phyloP scores from a whole-genome alignment of 805 yeast species.

The Starmera amethionina region DNA sequence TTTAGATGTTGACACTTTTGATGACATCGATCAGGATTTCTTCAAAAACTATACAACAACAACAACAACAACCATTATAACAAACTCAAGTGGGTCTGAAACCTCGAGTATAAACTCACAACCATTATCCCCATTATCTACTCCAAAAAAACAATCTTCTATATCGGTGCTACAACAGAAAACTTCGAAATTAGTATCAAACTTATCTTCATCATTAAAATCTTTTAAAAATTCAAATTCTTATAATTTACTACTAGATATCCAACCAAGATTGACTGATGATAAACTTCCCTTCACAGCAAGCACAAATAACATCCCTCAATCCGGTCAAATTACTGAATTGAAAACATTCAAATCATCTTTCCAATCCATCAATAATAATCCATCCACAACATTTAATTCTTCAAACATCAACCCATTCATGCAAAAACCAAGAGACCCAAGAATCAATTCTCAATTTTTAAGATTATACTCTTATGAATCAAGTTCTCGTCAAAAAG shows the following conservation, averaged over 20 bases:
- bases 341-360: constrained; percentile 18
- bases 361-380: too few relatives aligned
- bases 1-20: constrained; percentile 1
- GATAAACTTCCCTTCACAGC: constrained; percentile 10
- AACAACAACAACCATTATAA: constrained; percentile 2
- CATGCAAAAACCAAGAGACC: constrained; percentile 27
- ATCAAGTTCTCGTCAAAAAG: constrained; percentile 27
- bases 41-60: constrained; percentile 1
- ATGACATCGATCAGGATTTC: constrained; percentile 4
- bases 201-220: constrained; percentile 11
- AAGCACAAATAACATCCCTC: not conserved
- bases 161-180: constrained; percentile 1
- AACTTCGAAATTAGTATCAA: constrained; percentile 13
- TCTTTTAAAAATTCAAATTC: constrained; percentile 8
- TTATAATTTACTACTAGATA: constrained; percentile 13
- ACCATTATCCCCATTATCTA: not conserved
- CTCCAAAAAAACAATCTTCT: not conserved
- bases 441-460: constrained; percentile 40
- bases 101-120: not conserved
- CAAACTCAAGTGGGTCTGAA: not conserved
- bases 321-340: constrained; percentile 8
- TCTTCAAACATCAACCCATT: too few relatives aligned
- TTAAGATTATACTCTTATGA: constrained; percentile 41
- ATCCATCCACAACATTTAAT: too few relatives aligned
- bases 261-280: constrained; percentile 19